Conservation (phyloP, 495 filamentous ascomycete genomes). For the Penicillium diatomitis region DNA sequence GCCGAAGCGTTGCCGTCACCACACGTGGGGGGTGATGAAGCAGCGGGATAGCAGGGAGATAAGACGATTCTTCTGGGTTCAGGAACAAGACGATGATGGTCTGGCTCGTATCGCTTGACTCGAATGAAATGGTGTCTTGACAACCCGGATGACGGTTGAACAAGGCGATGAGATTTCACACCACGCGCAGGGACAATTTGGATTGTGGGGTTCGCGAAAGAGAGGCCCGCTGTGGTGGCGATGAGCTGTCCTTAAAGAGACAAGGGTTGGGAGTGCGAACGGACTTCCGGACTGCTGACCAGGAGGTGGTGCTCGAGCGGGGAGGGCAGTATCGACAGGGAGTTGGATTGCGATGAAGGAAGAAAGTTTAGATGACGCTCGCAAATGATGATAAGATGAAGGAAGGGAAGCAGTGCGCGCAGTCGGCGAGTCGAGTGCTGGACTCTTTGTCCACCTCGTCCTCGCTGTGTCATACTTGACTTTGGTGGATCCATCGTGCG, state of each 20-base stretch:
- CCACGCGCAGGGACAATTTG: conserved; percentile 8
- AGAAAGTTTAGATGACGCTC: background rate
- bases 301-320: background rate
- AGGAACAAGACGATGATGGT: background rate
- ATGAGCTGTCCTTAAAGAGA: conserved; percentile 1
- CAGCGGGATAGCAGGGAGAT: conserved; percentile 56
- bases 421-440: too few relatives aligned
- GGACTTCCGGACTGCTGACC: background rate
- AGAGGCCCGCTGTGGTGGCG: conserved; percentile 14
- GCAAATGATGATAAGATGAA: background rate
- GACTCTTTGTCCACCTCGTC: too few relatives aligned
- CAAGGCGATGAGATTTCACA: background rate
- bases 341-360: background rate
- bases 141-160: background rate
- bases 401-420: background rate
- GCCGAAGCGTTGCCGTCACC: conserved; percentile 77
- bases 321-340: background rate
- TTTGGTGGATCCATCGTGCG: conserved; percentile 7
- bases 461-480: background rate
- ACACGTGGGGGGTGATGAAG: conserved; percentile 50
- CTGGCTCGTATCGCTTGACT: conserved; percentile 1
- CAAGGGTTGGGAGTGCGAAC: background rate
- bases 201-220: conserved; percentile 11
- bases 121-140: conserved; percentile 9
- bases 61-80: conserved; percentile 27